Percentiles rank a stretch among this genome's conserved stretches.
Evolutionary conservation across 2,329 filamentous ascomycete genomes (phyloP).

Genomic region (Shiraia sp.): DNA sequence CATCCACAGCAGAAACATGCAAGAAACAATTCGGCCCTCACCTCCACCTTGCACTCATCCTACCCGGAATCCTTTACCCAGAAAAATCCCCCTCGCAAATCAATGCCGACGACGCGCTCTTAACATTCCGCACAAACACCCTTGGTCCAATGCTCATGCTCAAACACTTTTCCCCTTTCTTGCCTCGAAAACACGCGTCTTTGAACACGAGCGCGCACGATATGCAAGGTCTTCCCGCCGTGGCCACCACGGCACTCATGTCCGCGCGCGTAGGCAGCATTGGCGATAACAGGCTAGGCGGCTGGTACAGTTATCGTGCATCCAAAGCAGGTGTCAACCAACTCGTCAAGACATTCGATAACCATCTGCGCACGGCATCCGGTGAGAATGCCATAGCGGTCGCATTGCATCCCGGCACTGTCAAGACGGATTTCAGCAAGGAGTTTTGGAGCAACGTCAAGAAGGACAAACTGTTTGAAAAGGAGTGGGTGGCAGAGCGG

Average conservation of each 20-base stretch:
- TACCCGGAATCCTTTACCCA: slow-evolving; percentile 73
- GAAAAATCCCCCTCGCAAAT: slow-evolving; percentile 73
- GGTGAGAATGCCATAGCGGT: slow-evolving; percentile 68
- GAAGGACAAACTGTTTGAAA: slow-evolving; percentile 66
- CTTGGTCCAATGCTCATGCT: slow-evolving; percentile 75
- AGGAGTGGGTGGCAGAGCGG: slow-evolving; percentile 67
- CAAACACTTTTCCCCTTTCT: slow-evolving; percentile 72
- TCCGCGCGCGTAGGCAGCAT: slow-evolving; percentile 77
- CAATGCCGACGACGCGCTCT: slow-evolving; percentile 62
- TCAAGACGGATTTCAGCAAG: slow-evolving; percentile 72
- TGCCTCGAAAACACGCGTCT: slow-evolving; percentile 59
- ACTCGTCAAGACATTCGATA: slow-evolving; percentile 71
- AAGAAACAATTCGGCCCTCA: slow-evolving; percentile 60
- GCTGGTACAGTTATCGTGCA: slow-evolving; percentile 81
- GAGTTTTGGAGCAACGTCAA: slow-evolving; percentile 71
- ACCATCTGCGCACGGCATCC: slow-evolving; percentile 61
- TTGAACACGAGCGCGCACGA: slow-evolving; percentile 7
- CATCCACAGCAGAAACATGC: slow-evolving; percentile 59
- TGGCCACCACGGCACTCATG: slow-evolving; percentile 73
- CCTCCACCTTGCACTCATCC: slow-evolving; percentile 69
- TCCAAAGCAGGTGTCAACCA: slow-evolving; percentile 76
- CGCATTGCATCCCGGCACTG: slow-evolving; percentile 78
- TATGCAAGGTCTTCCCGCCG: slow-evolving; percentile 46
- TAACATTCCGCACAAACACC: slow-evolving; percentile 73
- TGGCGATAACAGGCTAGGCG: slow-evolving; percentile 71